Evolutionary conservation across 2,329 filamentous ascomycete genomes (phyloP), one percentile per base, ranked within the genome.

Genomic region (Diaporthe amygdali): DNA sequence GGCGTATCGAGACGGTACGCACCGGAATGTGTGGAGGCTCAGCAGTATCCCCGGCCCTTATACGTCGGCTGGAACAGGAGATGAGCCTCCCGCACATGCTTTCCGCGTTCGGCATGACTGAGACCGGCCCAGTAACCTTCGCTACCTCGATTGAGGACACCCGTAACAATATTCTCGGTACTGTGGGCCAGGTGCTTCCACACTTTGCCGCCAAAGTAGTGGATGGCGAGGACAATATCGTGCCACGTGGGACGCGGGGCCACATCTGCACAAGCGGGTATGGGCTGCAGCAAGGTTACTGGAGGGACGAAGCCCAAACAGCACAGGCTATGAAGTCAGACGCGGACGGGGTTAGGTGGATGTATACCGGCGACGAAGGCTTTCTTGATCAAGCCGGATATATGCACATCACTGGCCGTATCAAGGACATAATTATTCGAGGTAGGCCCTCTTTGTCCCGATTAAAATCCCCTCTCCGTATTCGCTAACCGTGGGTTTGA

Each of bases 191-290:
- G 2, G 54, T 41, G 8, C n/a, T 41, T 5, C 54, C 34, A 8
- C 54, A 41, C 2, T 25, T 15, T 14, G 34, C 14, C 3, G 34
- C n/a, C 2, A 56, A 56, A 12, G 9, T 56, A 5, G 22, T 56
- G 10, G 34, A 56, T 27, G 12, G 4, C 2, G 22, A 56, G 17
- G 85, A 92, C 6, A 80, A 83, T 5, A 87, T 87, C 1, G 81
- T 93, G 1, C 83, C 84, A 0, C 78, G 90, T 8, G 85, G 85
- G 10, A 80, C 86, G 64, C 84, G 86, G 30, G 92, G 92, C 2
- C 92, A 93, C 76, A 80, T 93, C 4, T 90, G 88, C 2, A 90
- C 92, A 0, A 86, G 86, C 3, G 92, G 92, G 0, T 93, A 93
- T 76, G 82, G 70, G 9, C 71, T 81, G 1, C 76, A 78, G 88